Conservation (phyloP, 2,329 filamentous ascomycete species). For the Pseudodiploospora longispora region DNA sequence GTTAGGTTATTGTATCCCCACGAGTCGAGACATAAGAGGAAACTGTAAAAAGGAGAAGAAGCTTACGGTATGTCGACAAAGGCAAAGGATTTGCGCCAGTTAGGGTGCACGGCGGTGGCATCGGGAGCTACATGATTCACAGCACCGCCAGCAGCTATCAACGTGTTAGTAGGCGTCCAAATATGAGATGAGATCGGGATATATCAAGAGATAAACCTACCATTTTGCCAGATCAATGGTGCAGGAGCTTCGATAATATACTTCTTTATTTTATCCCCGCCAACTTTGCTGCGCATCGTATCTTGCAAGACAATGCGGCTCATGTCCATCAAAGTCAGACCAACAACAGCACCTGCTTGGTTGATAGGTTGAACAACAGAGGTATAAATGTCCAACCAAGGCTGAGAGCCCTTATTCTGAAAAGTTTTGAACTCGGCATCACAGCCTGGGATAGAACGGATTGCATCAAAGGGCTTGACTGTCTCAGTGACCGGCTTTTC, state of each 20-base stretch:
- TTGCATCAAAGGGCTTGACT: background rate
- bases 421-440: background rate
- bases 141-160: background rate
- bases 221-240: background rate
- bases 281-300: background rate
- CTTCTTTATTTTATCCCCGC: background rate
- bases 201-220: background rate
- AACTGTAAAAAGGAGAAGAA: too few species aligned
- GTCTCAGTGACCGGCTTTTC: background rate
- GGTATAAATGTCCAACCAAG: background rate
- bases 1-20: too few species aligned
- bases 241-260: constrained; percentile 3
- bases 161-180: background rate
- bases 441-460: background rate
- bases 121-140: background rate
- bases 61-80: background rate
- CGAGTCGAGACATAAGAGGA: too few species aligned
- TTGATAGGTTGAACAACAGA: background rate
- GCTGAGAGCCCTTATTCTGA: background rate
- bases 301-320: background rate
- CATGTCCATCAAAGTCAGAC: constrained; percentile 1
- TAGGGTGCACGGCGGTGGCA: constrained; percentile 1
- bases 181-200: background rate
- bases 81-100: background rate
- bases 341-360: background rate